These are phyloP conservation scores for Metschnikowia continentalis DNA, from an alignment of 805 yeast genomes.

Conservation along the genomic window DNA sequence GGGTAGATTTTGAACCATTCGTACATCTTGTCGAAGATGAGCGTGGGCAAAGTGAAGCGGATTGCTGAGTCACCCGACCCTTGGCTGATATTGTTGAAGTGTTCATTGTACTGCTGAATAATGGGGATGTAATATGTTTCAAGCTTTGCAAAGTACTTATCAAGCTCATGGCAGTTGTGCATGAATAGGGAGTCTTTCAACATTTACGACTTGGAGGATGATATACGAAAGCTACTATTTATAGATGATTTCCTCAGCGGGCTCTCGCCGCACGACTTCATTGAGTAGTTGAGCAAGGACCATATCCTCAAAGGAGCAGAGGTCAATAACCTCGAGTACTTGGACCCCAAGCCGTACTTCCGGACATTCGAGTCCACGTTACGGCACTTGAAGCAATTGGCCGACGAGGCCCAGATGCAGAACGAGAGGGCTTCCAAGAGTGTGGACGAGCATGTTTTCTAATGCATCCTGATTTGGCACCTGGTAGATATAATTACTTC, in stretches of 20 bases:
- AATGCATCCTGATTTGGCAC: no score
- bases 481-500: no score
- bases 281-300: slow-evolving; percentile 72
- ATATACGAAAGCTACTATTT: slow-evolving; percentile 50
- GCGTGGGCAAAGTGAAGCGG: slow-evolving; percentile 25
- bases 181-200: slow-evolving; percentile 13
- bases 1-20: slow-evolving; percentile 36
- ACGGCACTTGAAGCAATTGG: slow-evolving; percentile 60
- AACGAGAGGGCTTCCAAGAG: slow-evolving; percentile 52
- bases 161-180: slow-evolving; percentile 25
- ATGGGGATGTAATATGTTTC: slow-evolving; percentile 25
- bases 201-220: slow-evolving; percentile 61
- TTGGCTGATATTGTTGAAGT: slow-evolving; percentile 16
- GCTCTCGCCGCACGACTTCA: slow-evolving; percentile 70
- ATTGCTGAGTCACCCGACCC: slow-evolving; percentile 18
- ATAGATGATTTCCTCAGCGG: slow-evolving; percentile 65
- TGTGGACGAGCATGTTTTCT: slow-evolving; percentile 52
- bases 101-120: slow-evolving; percentile 22
- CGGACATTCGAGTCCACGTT: slow-evolving; percentile 87
- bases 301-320: slow-evolving; percentile 51
- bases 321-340: slow-evolving; percentile 47
- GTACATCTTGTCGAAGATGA: slow-evolving; percentile 31
- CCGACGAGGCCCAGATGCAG: slow-evolving; percentile 49
- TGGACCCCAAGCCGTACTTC: slow-evolving; percentile 93
- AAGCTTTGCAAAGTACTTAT: slow-evolving; percentile 26